Evolutionary conservation across 371 early-diverging fungal species (phyloP), one percentile per base, ranked within the genome.

Genomic region (Mortierella sp.): DNA sequence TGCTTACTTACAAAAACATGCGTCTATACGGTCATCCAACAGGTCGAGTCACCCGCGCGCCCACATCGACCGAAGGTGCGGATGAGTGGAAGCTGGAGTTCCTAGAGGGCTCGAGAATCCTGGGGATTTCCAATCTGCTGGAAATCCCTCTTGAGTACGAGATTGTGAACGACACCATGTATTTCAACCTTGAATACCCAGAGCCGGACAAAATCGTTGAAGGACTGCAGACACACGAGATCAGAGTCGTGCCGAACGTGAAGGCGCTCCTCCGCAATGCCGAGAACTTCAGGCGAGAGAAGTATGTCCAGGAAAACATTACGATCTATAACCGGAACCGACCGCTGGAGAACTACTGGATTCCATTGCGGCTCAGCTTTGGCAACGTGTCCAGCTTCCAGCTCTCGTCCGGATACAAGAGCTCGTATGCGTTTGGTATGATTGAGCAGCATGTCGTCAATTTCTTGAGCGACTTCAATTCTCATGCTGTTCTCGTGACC

Each of bases 281-380:
- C 7, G 88, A 88, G n/a, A 70, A 62, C 26, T 64, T 89, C 23
- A 50, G 85, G 51, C 71, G 83, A 70, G 90, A 91, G 53, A 88
- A 87, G 58, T 92, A 90, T 56, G 72, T 90, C 17, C 81, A 87
- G 51, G 91, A 90, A 68, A 84, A 88, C 64, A 65, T 91, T 19
- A 87, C 84, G 2, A 69, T 92, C 2, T 91, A 91, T 75, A 90
- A 90, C 70, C 76, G 79, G 19, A 80, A 81, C 4, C 73, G 89
- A 30, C 91, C 89, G 6, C 67, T 81, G 21, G 92, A 92, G 70
- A 86, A 86, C 65, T 81, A 83, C 46, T 85, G 82, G 72, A 79
- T 92, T 21, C 81, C 82, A 0, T 53, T 90, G 21, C 82, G 85
- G 26, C 72, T 92, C 61, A 84, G 84, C 44, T 86, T 91, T 63